Percentiles rank a stretch among this genome's conserved stretches.
Evolutionary conservation across 345 rosid genomes (phyloP).

Genomic region (Populus simonii): DNA sequence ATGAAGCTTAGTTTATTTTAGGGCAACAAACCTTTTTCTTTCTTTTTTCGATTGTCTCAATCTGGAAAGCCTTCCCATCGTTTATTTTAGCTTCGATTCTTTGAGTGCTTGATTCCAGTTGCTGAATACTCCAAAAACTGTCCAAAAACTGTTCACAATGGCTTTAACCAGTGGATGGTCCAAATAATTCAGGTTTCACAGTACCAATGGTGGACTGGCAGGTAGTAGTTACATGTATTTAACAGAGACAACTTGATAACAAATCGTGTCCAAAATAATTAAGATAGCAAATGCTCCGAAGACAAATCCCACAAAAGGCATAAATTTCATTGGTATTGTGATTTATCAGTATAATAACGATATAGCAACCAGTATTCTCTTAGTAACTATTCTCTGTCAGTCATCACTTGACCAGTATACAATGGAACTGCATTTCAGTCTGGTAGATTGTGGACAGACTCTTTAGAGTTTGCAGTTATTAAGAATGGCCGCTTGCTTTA

Average conservation of each 20-base stretch:
- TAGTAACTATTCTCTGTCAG: too few relatives aligned
- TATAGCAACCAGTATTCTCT: too few relatives aligned
- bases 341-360: too few relatives aligned
- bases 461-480: not conserved
- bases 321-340: too few relatives aligned
- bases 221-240: not conserved
- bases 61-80: not conserved
- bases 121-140: not conserved
- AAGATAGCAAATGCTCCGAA: too few relatives aligned
- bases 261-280: too few relatives aligned
- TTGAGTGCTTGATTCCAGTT: not conserved
- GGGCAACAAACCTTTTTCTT: not conserved
- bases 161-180: not conserved
- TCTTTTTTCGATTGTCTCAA: too few relatives aligned
- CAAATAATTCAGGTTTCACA: not conserved
- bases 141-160: not conserved
- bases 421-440: not conserved
- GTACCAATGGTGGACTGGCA: not conserved
- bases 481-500: not conserved
- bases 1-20: not conserved
- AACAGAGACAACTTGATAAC: too few relatives aligned
- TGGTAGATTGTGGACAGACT: not conserved
- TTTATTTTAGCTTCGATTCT: not conserved
- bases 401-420: not conserved
- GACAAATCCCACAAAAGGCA: too few relatives aligned